Conservation (phyloP, 2,329 filamentous ascomycete genomes). For the Zarea fungicola region DNA sequence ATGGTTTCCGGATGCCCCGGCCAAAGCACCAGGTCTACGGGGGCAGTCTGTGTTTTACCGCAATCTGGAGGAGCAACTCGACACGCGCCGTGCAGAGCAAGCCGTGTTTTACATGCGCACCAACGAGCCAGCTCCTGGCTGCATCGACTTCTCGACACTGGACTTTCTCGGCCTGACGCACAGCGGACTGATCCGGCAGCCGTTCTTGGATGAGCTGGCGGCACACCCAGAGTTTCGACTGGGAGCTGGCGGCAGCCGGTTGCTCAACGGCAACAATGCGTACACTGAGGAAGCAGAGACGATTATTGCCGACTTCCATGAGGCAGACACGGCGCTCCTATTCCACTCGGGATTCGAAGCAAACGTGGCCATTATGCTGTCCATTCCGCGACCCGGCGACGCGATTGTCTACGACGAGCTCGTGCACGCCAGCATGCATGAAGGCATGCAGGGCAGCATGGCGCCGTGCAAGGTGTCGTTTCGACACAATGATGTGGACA, state of each 20-base stretch:
- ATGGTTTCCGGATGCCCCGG: not conserved
- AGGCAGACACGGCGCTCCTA: constrained; percentile 5
- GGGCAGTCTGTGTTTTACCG: constrained; percentile 9
- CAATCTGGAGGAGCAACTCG: constrained; percentile 5
- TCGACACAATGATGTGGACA: constrained; percentile 26
- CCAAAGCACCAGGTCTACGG: constrained; percentile 1
- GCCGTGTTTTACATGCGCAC: not conserved
- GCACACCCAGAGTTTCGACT: not conserved
- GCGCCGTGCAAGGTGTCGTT: not conserved
- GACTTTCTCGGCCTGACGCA: not conserved
- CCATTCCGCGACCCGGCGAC: constrained; percentile 4
- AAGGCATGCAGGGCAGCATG: constrained; percentile 5
- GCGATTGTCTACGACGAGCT: constrained; percentile 10
- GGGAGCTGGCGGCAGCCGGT: not conserved
- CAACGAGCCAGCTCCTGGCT: not conserved
- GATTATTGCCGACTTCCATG: not conserved
- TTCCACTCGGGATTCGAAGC: constrained; percentile 6
- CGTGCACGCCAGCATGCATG: constrained; percentile 3
- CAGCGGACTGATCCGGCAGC: not conserved
- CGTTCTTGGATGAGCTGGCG: constrained; percentile 3
- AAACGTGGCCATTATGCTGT: constrained; percentile 1
- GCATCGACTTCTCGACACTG: constrained; percentile 2
- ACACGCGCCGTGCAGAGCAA: not conserved
- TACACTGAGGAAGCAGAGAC: not conserved
- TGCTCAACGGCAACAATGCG: constrained; percentile 1